Evolutionary conservation across 768 basidiomycete species (phyloP).

Genomic region (Xerocomellus chrysenteron): DNA sequence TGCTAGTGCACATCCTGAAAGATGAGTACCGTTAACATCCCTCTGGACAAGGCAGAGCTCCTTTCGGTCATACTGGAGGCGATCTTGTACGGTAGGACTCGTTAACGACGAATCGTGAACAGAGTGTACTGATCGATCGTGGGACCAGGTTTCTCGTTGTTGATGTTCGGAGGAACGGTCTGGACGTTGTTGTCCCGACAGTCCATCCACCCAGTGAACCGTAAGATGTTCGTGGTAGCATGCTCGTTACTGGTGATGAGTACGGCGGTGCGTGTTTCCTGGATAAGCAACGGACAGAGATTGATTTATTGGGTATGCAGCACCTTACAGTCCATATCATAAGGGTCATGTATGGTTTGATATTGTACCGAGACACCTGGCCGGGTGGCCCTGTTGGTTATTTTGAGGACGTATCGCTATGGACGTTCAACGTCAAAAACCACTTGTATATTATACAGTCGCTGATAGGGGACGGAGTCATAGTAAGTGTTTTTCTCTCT

Average conservation of each 20-base stretch:
- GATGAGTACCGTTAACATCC: background rate
- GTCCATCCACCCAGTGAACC: background rate
- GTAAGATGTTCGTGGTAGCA: background rate
- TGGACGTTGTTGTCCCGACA: background rate
- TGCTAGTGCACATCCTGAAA: background rate
- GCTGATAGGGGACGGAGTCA: background rate
- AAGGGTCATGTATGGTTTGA: background rate
- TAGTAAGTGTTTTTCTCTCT: background rate
- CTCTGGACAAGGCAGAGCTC: constrained; percentile 1
- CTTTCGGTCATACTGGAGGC: background rate
- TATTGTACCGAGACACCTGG: background rate
- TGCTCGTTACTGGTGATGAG: background rate
- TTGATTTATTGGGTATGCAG: background rate
- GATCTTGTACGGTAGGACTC: background rate
- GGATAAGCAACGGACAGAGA: background rate
- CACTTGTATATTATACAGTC: background rate
- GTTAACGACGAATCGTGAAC: background rate
- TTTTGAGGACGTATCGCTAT: background rate
- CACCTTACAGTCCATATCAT: background rate
- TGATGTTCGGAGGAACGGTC: constrained; percentile 1
- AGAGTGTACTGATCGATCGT: background rate
- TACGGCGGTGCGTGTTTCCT: background rate
- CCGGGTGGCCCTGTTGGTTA: background rate
- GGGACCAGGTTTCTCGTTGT: background rate
- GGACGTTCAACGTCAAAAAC: background rate